Base-by-base conservation (phyloP, 495 filamentous ascomycete genomes). In the Aspergillus bertholletiae region DNA sequence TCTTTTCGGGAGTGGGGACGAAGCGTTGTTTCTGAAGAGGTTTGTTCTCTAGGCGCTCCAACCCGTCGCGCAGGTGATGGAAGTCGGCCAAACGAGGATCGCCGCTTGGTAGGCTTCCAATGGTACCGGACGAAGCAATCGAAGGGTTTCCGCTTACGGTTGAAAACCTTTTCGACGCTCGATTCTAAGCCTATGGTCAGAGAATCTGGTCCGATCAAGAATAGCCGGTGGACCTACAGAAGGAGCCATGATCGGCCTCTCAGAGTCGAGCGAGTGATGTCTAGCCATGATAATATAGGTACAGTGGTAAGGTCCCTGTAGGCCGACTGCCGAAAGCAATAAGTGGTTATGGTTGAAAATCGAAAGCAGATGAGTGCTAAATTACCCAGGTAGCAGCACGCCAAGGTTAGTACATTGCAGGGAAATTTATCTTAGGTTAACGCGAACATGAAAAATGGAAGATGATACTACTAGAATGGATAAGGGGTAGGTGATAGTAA, bases 11-110 rank as follows among this genome's bases (percentile, higher is more conserved):
- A 54, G 78, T 88, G 21, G 91, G 84, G 44, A 86, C 81, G 65
- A 96, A 96, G 55, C 94, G 88, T 75, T 98, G 94, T 55, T 85
- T 79, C 56, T 81, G 74, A 27, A 97, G 83, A 24, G 86, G 88
- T 68, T 90, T 90, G 79, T 96, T 93, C 68, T 97, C 91, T 60
- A 98, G 84, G 56, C 94, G 90, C 54, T 92, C 85, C 46, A 97
- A 80, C 37, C 89, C 87, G 53, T 89, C 85, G 58, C 88, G 85
- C 70, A 92, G 90, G 51, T 89, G 80, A 57, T 82, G 85, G 72
- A 96, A 90, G 61, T 96, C 90, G 55, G 78, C 74, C 57, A 84
- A 65, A 58, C 76, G 71, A 46, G 83, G 78, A 61, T 86, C 82
- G 51, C 72, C 71, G 51, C 74, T 76, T 43, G 84, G 80, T 11